These are phyloP conservation scores for Candida namnaoensis DNA, from an alignment of 805 yeast species.

Conservation along the genomic window DNA sequence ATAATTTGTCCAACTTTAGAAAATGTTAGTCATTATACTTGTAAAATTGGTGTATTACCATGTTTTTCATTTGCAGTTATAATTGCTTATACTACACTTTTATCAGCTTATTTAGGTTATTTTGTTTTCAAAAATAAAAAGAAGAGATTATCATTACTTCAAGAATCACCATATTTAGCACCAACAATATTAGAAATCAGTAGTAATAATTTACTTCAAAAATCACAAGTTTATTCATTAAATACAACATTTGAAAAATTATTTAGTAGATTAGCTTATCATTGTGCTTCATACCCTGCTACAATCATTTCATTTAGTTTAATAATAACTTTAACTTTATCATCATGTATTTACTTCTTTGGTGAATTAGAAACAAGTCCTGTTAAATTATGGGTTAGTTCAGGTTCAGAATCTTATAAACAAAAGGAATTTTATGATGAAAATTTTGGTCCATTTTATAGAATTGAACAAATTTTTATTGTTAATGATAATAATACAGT, in stretches of 20 bases:
- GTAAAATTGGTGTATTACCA: conserved; percentile 55
- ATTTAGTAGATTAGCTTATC: conserved; percentile 43
- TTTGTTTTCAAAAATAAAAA: conserved; percentile 11
- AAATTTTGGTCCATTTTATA: conserved; percentile 85
- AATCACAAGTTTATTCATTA: conserved; percentile 32
- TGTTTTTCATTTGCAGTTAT: conserved; percentile 66
- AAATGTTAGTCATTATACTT: conserved; percentile 29
- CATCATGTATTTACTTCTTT: conserved; percentile 42
- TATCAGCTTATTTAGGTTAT: conserved; percentile 17
- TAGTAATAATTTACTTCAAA: conserved; percentile 6
- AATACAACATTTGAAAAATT: conserved; percentile 37
- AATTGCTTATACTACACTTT: conserved; percentile 31
- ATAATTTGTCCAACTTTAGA: conserved; percentile 67
- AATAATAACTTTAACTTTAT: conserved; percentile 32
- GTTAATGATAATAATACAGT: conserved; percentile 64
- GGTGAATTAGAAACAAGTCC: conserved; percentile 70
- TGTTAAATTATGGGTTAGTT: conserved; percentile 83
- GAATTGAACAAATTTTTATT: conserved; percentile 78
- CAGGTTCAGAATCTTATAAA: conserved; percentile 56
- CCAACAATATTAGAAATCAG: conserved; percentile 8
- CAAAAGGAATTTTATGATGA: conserved; percentile 67
- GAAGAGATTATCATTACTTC: conserved; percentile 25
- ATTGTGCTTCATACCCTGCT: conserved; percentile 57
- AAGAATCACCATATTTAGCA: conserved; percentile 31
- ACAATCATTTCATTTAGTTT: conserved; percentile 35